phyloP scores from a whole-genome alignment of 2,329 filamentous ascomycete genomes.

The Pseudogymnoascus sp. region DNA sequence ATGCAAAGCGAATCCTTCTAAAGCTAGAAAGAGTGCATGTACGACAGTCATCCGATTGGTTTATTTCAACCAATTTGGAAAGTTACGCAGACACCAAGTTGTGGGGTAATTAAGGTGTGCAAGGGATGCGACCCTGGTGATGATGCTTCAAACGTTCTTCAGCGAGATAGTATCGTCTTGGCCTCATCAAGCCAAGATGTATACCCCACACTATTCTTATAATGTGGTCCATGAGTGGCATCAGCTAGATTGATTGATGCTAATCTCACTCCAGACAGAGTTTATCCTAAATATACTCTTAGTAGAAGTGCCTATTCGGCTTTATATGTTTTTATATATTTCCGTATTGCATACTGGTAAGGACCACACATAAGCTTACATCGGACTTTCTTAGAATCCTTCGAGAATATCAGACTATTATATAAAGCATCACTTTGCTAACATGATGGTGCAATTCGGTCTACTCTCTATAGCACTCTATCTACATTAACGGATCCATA shows the following conservation, averaged over 20 bases:
- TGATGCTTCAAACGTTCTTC: not conserved
- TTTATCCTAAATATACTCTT: not conserved
- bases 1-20: not conserved
- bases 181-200: not conserved
- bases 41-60: not conserved
- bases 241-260: not conserved
- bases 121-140: not conserved
- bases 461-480: not conserved
- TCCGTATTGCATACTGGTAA: not conserved
- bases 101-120: not conserved
- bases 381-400: not conserved
- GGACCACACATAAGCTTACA: not conserved
- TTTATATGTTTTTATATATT: not conserved
- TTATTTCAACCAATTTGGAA: not conserved
- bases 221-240: not conserved
- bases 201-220: not conserved
- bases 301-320: not conserved
- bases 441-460: not conserved
- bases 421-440: not conserved
- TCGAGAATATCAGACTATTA: not conserved
- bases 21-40: not conserved
- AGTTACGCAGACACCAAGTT: not conserved
- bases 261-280: not conserved
- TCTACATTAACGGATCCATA: not conserved
- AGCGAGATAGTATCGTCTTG: conserved; percentile 3